Conservation (phyloP, 352 stramenopile species). For the Phytophthora rubi region DNA sequence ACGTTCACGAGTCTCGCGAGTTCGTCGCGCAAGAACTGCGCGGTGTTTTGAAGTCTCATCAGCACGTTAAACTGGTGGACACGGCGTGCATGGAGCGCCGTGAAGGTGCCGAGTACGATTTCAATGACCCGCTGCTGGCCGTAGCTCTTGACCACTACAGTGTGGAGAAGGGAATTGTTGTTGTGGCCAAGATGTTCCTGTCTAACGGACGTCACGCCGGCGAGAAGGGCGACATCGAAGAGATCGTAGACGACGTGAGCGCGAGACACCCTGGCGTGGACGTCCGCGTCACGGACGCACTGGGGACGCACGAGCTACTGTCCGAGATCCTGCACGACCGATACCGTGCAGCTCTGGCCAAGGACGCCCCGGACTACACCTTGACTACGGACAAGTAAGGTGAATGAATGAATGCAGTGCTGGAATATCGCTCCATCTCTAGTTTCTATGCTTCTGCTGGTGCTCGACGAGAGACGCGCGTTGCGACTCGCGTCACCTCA, state of each 20-base stretch:
- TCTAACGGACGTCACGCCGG: conserved; percentile 78
- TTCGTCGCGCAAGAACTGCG: conserved; percentile 65
- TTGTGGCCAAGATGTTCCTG: conserved; percentile 81
- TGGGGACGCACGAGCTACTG: conserved; percentile 69
- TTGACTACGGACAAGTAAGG: conserved; percentile 24
- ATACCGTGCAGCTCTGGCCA: conserved; percentile 47
- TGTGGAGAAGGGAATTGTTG: conserved; percentile 63
- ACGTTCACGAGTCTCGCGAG: conserved; percentile 74
- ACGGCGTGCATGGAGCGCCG: conserved; percentile 84
- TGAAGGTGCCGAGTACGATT: conserved; percentile 74
- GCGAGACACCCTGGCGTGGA: conserved; percentile 49
- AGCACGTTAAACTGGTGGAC: conserved; percentile 52
- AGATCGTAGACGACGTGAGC: conserved; percentile 64
- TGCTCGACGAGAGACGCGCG: conserved; percentile 41
- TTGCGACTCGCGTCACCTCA: conserved; percentile 65
- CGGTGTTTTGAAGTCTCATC: conserved; percentile 36
- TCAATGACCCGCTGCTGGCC: conserved; percentile 81
- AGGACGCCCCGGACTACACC: conserved; percentile 34
- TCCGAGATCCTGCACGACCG: conserved; percentile 72
- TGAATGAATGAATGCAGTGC: neutral
- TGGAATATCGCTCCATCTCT: neutral
- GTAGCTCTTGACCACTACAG: conserved; percentile 70
- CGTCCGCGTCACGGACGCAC: conserved; percentile 66
- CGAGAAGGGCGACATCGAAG: conserved; percentile 78
- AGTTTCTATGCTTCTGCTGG: conserved; percentile 22